Base-by-base conservation (phyloP, 495 filamentous ascomycete species). In the Talaromyces nanjingensis region DNA sequence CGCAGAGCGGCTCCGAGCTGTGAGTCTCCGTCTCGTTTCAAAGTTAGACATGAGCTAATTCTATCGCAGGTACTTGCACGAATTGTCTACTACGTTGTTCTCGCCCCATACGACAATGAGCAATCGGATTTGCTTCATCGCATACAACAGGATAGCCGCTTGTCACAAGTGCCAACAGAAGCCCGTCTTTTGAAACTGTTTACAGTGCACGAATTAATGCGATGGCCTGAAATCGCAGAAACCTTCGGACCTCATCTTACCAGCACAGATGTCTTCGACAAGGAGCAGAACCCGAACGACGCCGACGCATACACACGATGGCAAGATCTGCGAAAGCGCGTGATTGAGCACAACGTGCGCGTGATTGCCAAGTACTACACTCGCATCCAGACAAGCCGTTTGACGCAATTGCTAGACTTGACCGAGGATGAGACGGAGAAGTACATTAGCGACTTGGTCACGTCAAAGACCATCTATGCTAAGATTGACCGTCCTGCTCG, bases 281-380 rank as follows among this genome's bases (percentile, higher is more conserved):
- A 72, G 47, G 74, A 83, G 49, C 71, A 83, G 42, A 82, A 82
- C 65, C 83, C 85, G 9, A 72, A 72, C 16, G 91, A 96, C 65
- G 82, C 87, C 64, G 89, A 96, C 76, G 88, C 92, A 12, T 76
- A 89, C 76, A 83, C 83, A 68, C 83, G 94, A 72, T 98, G 91
- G 91, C 84, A 92, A 73, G 96, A 97, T 70, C 82, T 98, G 65
- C 91, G 94, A 64, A 96, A 96, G 81, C 91, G 94, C 34, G 94
- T 98, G 62, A 98, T 98, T 70, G 94, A 98, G 79, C 94, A 98
- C 78, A 98, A 98, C 69, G 94, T 98, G 52, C 89, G 94, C 47
- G 94, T 98, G 7, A 84, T 98, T 11, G 94, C 96, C 70, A 96
- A 96, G 73, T 98, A 98, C 83, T 98, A 98, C 81, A 98, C 96